Evolutionary conservation across 2,329 filamentous ascomycete species (phyloP), one percentile per base, ranked within the genome.

Genomic region (Alternaria arbusti): DNA sequence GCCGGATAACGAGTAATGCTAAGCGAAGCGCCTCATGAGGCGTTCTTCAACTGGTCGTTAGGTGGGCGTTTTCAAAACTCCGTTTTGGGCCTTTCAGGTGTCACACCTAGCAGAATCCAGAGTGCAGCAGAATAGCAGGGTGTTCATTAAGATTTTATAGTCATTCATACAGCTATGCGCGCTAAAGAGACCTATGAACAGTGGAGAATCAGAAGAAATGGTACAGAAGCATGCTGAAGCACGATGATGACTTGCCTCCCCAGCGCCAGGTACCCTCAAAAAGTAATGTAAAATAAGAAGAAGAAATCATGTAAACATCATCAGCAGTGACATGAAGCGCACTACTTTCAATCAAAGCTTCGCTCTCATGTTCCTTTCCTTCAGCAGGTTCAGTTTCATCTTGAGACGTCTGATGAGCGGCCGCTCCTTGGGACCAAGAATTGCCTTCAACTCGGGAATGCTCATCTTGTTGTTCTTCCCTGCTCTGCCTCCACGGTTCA

Each of bases 391-490:
- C n/a, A 66, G 52, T 46, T 52, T 67, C 17, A 20, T 20, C 61
- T 69, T 74, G 26, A 74, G 55, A 32, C 55, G 47, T 22, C 55
- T 61, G 1, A 59, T 15, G 23, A 74, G 44, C 40, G 61, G 65
- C 56, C 54, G 70, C 40, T 71, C 69, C 49, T 61, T 67, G 13
- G 66, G 63, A 8, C 67, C 65, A 12, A 74, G 61, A 0, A 74
- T 65, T 1, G n/a, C 57, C 46, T 60, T 74, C 20, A 74, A 44
- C 17, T 70, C 58, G 7, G 11, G 26, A 4, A 72, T 17, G 2
- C 23, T 54, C 59, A 66, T 69, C 59, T 74, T 74, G 2, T 36
- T 45, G 26, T 74, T 74, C 44, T 64, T 68, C 0, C 72, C 69
- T 25, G 45, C 23, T 6, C 69, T 64, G 1, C 71, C 71, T 8